Percentiles rank a stretch among this genome's conserved stretches.
phyloP scores from a whole-genome alignment of 163 green algal genomes.

The Trebouxiophyceae sp. region DNA sequence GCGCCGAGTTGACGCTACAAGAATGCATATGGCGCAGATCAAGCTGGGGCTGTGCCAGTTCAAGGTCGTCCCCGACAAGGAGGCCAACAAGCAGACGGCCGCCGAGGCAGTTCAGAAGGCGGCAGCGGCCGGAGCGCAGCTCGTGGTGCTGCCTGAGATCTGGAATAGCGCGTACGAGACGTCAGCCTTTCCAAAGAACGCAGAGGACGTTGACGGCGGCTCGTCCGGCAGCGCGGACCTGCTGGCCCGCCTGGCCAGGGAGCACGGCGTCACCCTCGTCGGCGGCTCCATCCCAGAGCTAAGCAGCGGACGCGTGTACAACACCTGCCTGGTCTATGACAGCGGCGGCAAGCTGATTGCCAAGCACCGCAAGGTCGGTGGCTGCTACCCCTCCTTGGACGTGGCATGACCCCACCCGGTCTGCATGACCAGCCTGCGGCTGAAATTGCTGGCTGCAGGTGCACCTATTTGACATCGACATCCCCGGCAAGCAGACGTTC shows the following conservation, averaged over 20 bases:
- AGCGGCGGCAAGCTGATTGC: constrained; percentile 67
- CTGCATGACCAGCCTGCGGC: not conserved
- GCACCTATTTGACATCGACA: constrained; percentile 98
- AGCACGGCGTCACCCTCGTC: constrained; percentile 62
- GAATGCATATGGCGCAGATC: too few species aligned
- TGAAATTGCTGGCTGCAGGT: constrained; percentile 35
- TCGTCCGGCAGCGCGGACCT: constrained; percentile 45
- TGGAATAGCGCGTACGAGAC: constrained; percentile 97
- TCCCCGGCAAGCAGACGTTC: constrained; percentile 95
- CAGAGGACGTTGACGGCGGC: constrained; percentile 76
- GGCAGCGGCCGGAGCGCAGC: constrained; percentile 53
- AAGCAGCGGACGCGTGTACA: constrained; percentile 62
- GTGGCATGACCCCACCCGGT: not conserved
- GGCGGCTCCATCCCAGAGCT: constrained; percentile 87
- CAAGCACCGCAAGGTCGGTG: constrained; percentile 74
- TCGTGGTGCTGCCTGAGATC: constrained; percentile 95
- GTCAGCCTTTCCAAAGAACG: constrained; percentile 84
- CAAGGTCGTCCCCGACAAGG: constrained; percentile 54
- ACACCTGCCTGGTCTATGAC: constrained; percentile 91
- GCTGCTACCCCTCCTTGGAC: not conserved
- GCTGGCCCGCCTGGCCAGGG: constrained; percentile 38
- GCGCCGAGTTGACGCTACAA: too few species aligned
- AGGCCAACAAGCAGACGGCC: constrained; percentile 59
- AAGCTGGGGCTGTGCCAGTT: constrained; percentile 82
- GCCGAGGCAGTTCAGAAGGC: constrained; percentile 53